Base-by-base conservation (phyloP, 75 land plant genomes). In the Cupressus sempervirens region DNA sequence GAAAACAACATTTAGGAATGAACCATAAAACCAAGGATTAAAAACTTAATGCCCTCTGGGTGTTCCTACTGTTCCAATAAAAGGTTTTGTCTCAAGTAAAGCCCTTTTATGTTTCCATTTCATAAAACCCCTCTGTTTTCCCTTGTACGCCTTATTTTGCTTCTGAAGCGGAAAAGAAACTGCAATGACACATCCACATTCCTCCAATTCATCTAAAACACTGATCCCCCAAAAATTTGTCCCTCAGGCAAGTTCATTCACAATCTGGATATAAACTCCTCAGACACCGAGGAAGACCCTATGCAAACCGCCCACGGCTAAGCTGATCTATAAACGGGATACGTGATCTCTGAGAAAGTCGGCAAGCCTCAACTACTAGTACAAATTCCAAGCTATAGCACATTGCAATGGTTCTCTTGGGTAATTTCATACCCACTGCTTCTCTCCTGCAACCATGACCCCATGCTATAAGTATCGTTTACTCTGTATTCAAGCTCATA, bases 91-190 rank as follows among this genome's bases (percentile, higher is more conserved):
- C 32, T 13, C 2, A 13, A 15, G 3, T 8, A 10, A 72, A 72
- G 74, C 74, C 32, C 13, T 30, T 72, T 11, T 30, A 23, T 72
- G 35, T 10, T 14, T 72, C 74, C 74, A 72, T 13, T 30, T 32
- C 13, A 32, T 32, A 72, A 72, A 72, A 72, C 36, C 15, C 32
- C 74, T 72, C 74, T 72, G 32, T 72, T 34, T 30, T 72, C 32
- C 74, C 35, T 32, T 13, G 3, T 30, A 12, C 74, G 74, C 14
- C 74, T 72, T 72, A 72, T 72, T 72, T 72, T 72, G 35, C 74
- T 30, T 72, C 74, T 29, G 74, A 72, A 72, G 74, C 74, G 74
- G 15, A 72, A 72, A 72, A 72, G 74, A 72, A 72, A 72, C 74
- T 72, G 35, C 74, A 72, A 8, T 32, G 74, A 72, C n/a, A 32